Percentiles rank a stretch among this genome's conserved stretches.
Conservation (phyloP, 306 rosid genomes). For the Rubus parviflorus region DNA sequence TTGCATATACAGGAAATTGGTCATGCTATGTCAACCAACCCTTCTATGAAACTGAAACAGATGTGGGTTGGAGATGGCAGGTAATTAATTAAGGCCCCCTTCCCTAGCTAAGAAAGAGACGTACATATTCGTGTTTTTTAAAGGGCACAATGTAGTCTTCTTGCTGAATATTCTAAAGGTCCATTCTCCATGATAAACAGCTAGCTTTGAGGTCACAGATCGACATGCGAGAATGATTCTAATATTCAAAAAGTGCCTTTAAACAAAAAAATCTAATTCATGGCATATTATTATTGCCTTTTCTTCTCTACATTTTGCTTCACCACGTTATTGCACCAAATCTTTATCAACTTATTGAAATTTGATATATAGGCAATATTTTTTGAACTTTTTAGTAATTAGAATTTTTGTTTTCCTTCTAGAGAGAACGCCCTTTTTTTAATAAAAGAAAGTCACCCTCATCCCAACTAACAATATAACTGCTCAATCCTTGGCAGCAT, state of each 20-base stretch:
- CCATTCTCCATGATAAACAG: not conserved
- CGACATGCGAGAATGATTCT: not conserved
- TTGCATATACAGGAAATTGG: conserved; percentile 39
- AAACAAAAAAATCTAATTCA: too few species aligned
- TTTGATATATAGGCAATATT: not conserved
- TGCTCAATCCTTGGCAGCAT: too few species aligned
- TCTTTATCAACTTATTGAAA: not conserved
- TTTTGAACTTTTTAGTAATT: not conserved
- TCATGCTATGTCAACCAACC: conserved; percentile 52
- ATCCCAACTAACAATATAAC: too few species aligned
- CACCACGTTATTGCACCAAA: not conserved
- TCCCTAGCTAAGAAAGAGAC: not conserved
- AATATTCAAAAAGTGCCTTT: too few species aligned
- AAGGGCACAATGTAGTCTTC: not conserved
- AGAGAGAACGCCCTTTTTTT: too few species aligned
- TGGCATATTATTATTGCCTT: not conserved
- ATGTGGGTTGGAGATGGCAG: conserved; percentile 62
- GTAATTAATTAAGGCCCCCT: conserved; percentile 20
- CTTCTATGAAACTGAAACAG: conserved; percentile 12
- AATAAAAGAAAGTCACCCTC: too few species aligned
- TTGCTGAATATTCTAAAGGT: not conserved
- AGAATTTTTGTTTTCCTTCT: too few species aligned
- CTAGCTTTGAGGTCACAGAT: not conserved
- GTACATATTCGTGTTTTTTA: not conserved
- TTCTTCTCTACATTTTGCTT: too few species aligned